phyloP scores from a whole-genome alignment of 1,139 yeast species.

The Oligophagozyma castellii region DNA sequence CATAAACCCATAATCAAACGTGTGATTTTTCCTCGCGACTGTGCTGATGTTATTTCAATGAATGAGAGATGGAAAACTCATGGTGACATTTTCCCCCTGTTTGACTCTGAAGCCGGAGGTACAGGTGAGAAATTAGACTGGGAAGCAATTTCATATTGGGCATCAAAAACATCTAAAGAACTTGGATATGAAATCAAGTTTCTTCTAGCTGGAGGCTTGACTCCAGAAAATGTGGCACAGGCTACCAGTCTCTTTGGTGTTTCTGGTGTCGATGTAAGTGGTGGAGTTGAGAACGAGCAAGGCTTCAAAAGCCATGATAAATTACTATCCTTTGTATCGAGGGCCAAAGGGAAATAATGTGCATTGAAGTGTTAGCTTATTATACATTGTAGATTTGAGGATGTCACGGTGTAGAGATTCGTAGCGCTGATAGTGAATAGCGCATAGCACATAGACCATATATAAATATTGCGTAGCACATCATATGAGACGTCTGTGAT shows the following conservation, averaged over 20 bases:
- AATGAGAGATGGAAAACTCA: constrained; percentile 5
- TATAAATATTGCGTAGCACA: too few relatives aligned
- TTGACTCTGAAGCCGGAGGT: constrained; percentile 88
- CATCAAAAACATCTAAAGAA: constrained; percentile 8
- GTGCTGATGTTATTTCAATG: constrained; percentile 13
- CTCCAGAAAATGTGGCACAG: constrained; percentile 48
- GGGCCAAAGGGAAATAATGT: constrained; percentile 27
- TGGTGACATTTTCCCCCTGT: constrained; percentile 41
- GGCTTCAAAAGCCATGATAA: constrained; percentile 60
- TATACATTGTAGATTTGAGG: too few relatives aligned
- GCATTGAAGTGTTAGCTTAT: neutral
- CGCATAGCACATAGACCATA: too few relatives aligned
- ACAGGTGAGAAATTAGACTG: constrained; percentile 74
- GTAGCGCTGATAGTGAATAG: too few relatives aligned
- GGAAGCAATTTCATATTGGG: constrained; percentile 35
- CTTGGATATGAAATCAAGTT: constrained; percentile 31
- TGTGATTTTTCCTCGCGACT: constrained; percentile 50
- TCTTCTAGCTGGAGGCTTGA: constrained; percentile 82
- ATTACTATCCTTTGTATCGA: constrained; percentile 41
- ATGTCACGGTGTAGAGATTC: too few relatives aligned
- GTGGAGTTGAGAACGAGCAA: constrained; percentile 68
- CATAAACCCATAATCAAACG: constrained; percentile 57
- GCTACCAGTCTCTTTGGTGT: constrained; percentile 41
- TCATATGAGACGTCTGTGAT: too few relatives aligned
- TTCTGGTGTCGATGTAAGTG: constrained; percentile 87